phyloP scores from a whole-genome alignment of 176 grass and related monocot genomes.

The Thalia dealbata region DNA sequence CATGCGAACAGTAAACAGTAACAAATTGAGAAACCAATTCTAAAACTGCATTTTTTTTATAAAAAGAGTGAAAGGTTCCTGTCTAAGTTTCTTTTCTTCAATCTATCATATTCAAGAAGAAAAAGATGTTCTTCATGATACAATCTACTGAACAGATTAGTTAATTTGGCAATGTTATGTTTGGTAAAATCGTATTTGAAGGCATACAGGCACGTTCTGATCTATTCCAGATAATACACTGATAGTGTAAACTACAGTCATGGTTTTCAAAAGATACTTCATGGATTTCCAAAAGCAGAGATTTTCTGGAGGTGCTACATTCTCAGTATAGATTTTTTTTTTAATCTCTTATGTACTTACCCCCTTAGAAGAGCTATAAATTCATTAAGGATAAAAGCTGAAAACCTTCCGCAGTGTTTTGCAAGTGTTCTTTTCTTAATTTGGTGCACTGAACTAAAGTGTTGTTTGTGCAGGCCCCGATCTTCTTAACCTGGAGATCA shows the following conservation, averaged over 20 bases:
- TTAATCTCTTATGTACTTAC: background rate
- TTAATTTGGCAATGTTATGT: no score
- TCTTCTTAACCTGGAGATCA: constrained; percentile 44
- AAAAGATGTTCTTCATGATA: no score
- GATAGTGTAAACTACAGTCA: no score
- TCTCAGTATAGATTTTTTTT: background rate
- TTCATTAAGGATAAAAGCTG: background rate
- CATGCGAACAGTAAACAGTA: background rate
- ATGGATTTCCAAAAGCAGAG: background rate
- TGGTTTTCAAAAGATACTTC: no score
- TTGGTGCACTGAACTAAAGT: no score
- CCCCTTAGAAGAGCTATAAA: background rate
- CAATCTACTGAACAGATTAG: no score
- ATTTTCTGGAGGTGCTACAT: background rate
- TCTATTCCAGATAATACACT: no score
- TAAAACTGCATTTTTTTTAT: background rate
- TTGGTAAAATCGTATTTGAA: no score
- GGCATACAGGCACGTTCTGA: no score
- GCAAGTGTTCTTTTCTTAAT: background rate
- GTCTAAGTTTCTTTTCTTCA: no score
- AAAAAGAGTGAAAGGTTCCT: no score
- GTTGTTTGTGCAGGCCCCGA: constrained; percentile 37
- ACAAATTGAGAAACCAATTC: no score
- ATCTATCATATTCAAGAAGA: background rate
- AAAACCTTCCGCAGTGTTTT: background rate